phyloP scores from a whole-genome alignment of 2,329 filamentous ascomycete genomes.

The Trichoderma guizhouense region DNA sequence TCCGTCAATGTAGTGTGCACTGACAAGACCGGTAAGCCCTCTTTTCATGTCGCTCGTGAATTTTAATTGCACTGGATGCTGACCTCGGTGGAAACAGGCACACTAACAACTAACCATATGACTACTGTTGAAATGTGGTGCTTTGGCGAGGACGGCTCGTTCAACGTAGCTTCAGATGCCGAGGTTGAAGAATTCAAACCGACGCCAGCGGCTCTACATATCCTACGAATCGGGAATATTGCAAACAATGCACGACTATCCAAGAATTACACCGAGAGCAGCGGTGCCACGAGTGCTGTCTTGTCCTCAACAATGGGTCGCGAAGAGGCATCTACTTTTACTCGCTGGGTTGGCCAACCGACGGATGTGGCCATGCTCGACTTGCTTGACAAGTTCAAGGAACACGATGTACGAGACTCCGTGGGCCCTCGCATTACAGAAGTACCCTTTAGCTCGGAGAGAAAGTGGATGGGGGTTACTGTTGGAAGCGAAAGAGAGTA shows the following conservation, averaged over 20 bases:
- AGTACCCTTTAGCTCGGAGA: conserved; percentile 92
- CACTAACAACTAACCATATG: conserved; percentile 97
- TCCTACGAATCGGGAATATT: conserved; percentile 90
- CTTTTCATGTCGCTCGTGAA: background rate
- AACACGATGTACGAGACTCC: conserved; percentile 85
- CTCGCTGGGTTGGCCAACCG: conserved; percentile 93
- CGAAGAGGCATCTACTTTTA: conserved; percentile 61
- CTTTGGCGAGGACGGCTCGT: conserved; percentile 62
- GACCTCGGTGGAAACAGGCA: conserved; percentile 52
- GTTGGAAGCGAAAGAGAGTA: conserved; percentile 73
- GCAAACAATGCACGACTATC: conserved; percentile 90
- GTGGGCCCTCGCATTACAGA: conserved; percentile 80
- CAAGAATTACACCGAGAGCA: conserved; percentile 65
- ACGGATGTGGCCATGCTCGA: conserved; percentile 98
- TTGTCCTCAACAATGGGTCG: conserved; percentile 75
- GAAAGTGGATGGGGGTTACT: conserved; percentile 98
- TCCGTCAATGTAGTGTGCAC: conserved; percentile 99
- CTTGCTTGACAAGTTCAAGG: conserved; percentile 82
- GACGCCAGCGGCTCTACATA: conserved; percentile 71
- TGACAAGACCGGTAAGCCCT: conserved; percentile 76
- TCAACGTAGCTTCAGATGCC: conserved; percentile 54
- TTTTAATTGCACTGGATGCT: background rate
- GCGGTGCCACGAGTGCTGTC: conserved; percentile 67
- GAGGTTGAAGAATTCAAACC: conserved; percentile 56
- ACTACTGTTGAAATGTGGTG: conserved; percentile 96